phyloP scores from a whole-genome alignment of 2,329 filamentous ascomycete species.

The Arthroderma sp. region DNA sequence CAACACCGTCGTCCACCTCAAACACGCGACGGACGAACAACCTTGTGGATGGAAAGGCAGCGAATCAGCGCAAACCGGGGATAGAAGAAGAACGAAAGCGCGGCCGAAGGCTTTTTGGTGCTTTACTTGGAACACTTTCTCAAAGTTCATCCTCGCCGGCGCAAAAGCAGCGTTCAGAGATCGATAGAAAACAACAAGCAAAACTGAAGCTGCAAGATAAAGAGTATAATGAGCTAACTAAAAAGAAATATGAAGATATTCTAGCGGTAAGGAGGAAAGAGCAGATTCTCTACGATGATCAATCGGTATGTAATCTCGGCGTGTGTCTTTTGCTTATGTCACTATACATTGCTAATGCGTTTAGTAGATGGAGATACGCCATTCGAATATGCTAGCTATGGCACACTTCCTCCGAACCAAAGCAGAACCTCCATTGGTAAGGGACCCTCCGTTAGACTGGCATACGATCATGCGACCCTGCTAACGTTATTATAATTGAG shows the following conservation, averaged over 20 bases:
- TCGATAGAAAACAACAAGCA: conserved; percentile 69
- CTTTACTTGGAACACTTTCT: conserved; percentile 63
- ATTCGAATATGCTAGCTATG: conserved; percentile 57
- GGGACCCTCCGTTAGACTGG: conserved; percentile 29
- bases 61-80: conserved; percentile 21
- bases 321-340: neutral
- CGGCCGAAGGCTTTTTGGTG: conserved; percentile 75
- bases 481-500: neutral
- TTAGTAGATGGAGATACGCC: conserved; percentile 58
- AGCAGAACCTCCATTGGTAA: conserved; percentile 60
- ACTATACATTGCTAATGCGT: conserved; percentile 17
- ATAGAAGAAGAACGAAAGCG: conserved; percentile 69
- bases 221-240: conserved; percentile 57
- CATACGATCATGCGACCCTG: neutral
- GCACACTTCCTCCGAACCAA: conserved; percentile 64
- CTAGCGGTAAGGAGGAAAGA: conserved; percentile 51
- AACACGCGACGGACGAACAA: neutral
- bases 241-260: conserved; percentile 53
- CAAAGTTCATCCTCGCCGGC: conserved; percentile 54
- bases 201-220: conserved; percentile 60
- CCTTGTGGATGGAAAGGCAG: conserved; percentile 8
- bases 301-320: conserved; percentile 48
- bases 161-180: conserved; percentile 60
- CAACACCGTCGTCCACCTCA: conserved; percentile 15
- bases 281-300: conserved; percentile 63